Evolutionary conservation across 176 grass and related monocot species (phyloP), one percentile per base, ranked within the genome.

Genomic region (Triticum turgidum): DNA sequence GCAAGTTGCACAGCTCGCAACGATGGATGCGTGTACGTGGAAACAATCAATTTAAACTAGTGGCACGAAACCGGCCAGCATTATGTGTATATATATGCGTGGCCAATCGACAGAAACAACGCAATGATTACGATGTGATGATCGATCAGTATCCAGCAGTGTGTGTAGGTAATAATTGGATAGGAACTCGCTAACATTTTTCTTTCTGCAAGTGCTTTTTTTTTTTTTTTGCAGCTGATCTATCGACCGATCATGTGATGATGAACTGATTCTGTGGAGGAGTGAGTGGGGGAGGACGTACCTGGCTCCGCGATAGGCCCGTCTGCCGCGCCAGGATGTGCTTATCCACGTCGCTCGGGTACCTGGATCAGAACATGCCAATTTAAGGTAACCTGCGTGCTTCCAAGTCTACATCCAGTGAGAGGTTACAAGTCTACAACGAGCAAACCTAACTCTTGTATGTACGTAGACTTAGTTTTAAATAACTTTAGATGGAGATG

Each of bases 311-410:
- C 41, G 90, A 95, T 72, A 95, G 90, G 47, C 93, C 93, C 5
- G 93, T 92, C 84, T 95, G 93, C 7, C 93, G 85, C 24, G 93
- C 90, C 82, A 95, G 85, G 80, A 95, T 90, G 87, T 92, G 93
- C 87, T 95, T 95, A 90, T 95, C 93, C 75, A 90, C 85, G 65
- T 95, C 93, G 87, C 87, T 94, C 67, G 88, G 92, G 74, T 93
- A 97, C 90, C 92, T 94, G 91, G 30, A 89, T 11, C 37, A 77
- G 30, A 42, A 72, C 65, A 83, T 75, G 22, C 33, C 84, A 81
- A 72, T 30, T 20, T 51, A 87, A 47, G 38, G 29, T 69, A 37
- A 70, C 35, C 35, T 82, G 25, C 20, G 61, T 10, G 51, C 51
- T 38, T 76, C 14, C 66, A 49, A 59, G 56, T 59, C 18, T 59